phyloP scores from a whole-genome alignment of 2,329 filamentous ascomycete genomes.

The Phialophora expanda region DNA sequence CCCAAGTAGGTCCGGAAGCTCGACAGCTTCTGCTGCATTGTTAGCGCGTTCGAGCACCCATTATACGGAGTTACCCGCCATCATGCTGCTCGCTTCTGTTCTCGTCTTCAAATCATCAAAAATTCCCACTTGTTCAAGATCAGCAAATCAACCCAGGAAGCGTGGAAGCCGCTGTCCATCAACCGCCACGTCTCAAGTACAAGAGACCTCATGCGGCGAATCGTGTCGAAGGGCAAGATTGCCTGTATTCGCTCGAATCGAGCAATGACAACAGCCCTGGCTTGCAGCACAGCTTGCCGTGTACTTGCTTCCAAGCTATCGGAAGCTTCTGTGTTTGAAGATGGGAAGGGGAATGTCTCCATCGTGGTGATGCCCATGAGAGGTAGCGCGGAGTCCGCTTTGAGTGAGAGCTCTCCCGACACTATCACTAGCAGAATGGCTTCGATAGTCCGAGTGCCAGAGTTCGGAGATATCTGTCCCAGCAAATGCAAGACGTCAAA shows the following conservation, averaged over 20 bases:
- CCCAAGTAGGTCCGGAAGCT: background rate
- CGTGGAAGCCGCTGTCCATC: conserved; percentile 4
- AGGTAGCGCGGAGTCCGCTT: background rate
- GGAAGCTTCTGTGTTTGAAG: background rate
- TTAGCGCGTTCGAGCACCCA: background rate
- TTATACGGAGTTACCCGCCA: conserved; percentile 14
- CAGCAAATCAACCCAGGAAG: conserved; percentile 14
- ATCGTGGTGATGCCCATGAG: no score
- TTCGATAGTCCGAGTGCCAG: conserved; percentile 24
- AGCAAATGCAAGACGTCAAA: conserved; percentile 8
- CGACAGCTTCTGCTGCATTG: background rate
- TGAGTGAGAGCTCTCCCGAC: conserved; percentile 11
- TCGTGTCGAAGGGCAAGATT: conserved; percentile 16
- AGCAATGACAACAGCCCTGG: background rate
- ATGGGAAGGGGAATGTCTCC: no score
- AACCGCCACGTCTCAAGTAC: conserved; percentile 10
- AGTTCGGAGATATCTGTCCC: conserved; percentile 4
- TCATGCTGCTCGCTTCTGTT: background rate
- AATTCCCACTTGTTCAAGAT: conserved; percentile 19
- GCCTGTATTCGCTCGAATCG: conserved; percentile 12
- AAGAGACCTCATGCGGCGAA: conserved; percentile 12
- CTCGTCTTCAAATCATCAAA: conserved; percentile 10
- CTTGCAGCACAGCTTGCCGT: background rate
- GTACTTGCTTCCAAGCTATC: background rate
- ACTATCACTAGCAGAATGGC: conserved; percentile 19